Percentiles rank a stretch among this genome's conserved stretches.
Evolutionary conservation across 2,329 filamentous ascomycete genomes (phyloP).

Genomic region (Albophoma yamanashiensis): DNA sequence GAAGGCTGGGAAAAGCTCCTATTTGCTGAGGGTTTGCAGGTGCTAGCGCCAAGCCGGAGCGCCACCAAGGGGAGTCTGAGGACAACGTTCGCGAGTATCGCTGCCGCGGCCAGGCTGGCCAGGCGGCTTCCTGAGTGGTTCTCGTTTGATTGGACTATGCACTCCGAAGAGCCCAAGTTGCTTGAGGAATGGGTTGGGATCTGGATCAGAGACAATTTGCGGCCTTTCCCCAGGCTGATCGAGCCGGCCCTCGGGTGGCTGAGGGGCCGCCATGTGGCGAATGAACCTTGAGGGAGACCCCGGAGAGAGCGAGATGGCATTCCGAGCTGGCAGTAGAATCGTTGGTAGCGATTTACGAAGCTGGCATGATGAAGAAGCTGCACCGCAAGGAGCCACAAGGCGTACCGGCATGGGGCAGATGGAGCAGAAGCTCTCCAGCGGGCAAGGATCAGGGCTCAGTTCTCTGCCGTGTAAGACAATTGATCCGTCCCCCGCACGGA

Average conservation of each 20-base stretch:
- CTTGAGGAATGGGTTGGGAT: slow-evolving; percentile 7
- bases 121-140: slow-evolving; percentile 3
- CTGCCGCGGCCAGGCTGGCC: neutral
- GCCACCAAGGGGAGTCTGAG: slow-evolving; percentile 2
- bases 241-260: neutral
- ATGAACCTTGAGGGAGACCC: slow-evolving; percentile 1
- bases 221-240: neutral
- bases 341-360: neutral
- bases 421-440: neutral
- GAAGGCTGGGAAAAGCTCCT: slow-evolving; percentile 17
- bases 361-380: neutral
- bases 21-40: slow-evolving; percentile 10
- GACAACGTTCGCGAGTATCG: neutral
- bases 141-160: slow-evolving; percentile 14
- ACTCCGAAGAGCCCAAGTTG: slow-evolving; percentile 9
- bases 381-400: neutral
- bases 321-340: neutral
- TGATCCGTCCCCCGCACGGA: neutral
- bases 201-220: slow-evolving; percentile 6
- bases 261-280: slow-evolving; percentile 6
- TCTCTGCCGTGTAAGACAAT: slow-evolving; percentile 1
- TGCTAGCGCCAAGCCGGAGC: neutral
- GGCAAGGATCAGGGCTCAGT: neutral
- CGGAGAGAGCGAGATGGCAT: neutral
- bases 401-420: neutral